Evolutionary conservation across 805 yeast genomes (phyloP), one percentile per base, ranked within the genome.

Genomic region (Tanozyma kutaoensis): DNA sequence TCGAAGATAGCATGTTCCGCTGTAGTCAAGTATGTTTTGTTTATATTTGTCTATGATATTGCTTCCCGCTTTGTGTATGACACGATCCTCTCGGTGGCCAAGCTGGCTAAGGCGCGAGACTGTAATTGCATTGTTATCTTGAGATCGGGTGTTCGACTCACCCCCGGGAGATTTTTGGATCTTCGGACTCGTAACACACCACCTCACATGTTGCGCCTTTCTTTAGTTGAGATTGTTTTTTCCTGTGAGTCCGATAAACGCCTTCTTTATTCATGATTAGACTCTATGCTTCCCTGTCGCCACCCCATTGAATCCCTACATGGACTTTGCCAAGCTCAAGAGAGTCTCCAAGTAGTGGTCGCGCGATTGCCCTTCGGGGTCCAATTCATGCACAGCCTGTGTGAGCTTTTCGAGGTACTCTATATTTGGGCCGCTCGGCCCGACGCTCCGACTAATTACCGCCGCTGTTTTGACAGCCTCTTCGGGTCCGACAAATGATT

Each of bases 401-500:
- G 64, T 62, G 31, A 86, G 55, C 27, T 58, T 52, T 25, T 53
- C 46, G 33, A 88, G 50, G 45, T 86, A 86, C 41, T 81, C 93
- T 26, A 57, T 49, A 44, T 86, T 86, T 11, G 63, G 59, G 0
- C 97, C 96, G 42, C 93, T 77, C 14, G 91, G 91, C 0, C 97
- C 97, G 5, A 37, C 40, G 12, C 77, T 57, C 1, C 39, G 38
- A 8, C 60, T 52, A 10, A 86, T 82, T 6, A 69, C 60, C 12
- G 40, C 37, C 0, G 93, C 93, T 0, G 94, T 73, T 0, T 47
- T 50, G 5, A 48, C 46, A 0, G 76, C 55, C 3, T 45, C 43
- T 45, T 85, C 93, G 1, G 94, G 93, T 0, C 96, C 96, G 3
- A 82, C 61, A 42, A 85, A 88, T 3, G 94, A 81, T 28, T 62